Evolutionary conservation across 805 yeast species (phyloP).

Genomic region (Myxozyma geophila): DNA sequence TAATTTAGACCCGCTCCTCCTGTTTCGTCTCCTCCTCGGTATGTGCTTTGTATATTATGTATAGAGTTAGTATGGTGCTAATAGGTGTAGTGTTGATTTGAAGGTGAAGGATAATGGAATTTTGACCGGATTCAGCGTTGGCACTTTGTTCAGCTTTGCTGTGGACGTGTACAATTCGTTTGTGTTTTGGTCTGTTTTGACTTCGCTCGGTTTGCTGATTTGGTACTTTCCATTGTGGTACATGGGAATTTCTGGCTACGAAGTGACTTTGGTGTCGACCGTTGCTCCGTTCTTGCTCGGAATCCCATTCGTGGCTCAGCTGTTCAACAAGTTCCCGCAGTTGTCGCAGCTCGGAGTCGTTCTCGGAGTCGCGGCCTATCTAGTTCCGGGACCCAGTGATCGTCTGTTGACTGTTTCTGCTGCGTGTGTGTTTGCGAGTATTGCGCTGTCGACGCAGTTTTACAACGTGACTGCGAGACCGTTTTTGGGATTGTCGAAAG

Average conservation of each 20-base stretch:
- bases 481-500: conserved; percentile 48
- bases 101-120: conserved; percentile 16
- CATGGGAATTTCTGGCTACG: conserved; percentile 97
- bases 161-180: conserved; percentile 56
- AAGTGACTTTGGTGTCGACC: conserved; percentile 65
- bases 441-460: conserved; percentile 53
- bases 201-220: conserved; percentile 81
- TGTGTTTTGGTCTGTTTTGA: conserved; percentile 81
- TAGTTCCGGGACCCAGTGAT: conserved; percentile 66
- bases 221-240: conserved; percentile 98
- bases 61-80: not conserved
- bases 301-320: conserved; percentile 51
- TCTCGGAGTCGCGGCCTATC: conserved; percentile 77
- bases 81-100: not conserved
- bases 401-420: conserved; percentile 68
- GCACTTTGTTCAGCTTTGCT: conserved; percentile 41
- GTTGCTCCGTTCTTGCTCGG: conserved; percentile 62
- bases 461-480: conserved; percentile 47
- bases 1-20: conserved; percentile 17
- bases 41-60: not conserved
- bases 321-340: conserved; percentile 55
- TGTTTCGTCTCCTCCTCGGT: conserved; percentile 4
- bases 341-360: conserved; percentile 59
- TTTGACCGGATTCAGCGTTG: conserved; percentile 30
- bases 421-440: conserved; percentile 66